A percentile compares a stretch with the other conserved stretches of the same genome.
phyloP scores from a whole-genome alignment of 768 basidiomycete species.

The Boletus patriciae region DNA sequence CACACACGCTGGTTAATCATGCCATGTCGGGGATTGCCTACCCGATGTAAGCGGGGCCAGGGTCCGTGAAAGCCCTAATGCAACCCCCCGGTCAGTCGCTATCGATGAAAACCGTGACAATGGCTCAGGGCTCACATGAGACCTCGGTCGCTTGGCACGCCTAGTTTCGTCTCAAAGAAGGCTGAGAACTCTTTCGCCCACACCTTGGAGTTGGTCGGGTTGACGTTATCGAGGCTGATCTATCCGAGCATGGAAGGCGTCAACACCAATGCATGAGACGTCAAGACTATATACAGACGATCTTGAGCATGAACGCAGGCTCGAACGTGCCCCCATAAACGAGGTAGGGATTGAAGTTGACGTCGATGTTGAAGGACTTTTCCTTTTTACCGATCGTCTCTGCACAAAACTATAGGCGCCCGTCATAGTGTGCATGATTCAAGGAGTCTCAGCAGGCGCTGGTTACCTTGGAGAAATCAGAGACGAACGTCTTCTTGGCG shows the following conservation, averaged over 20 bases:
- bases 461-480: constrained; percentile 59
- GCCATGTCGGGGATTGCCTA: constrained; percentile 8
- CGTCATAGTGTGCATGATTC: not conserved
- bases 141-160: constrained; percentile 50
- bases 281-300: constrained; percentile 44
- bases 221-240: constrained; percentile 60
- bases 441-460: not conserved
- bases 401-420: constrained; percentile 46
- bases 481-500: constrained; percentile 37
- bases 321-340: constrained; percentile 64
- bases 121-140: constrained; percentile 48
- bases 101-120: not conserved
- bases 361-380: constrained; percentile 50
- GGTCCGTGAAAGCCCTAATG: constrained; percentile 28
- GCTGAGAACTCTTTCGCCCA: constrained; percentile 58
- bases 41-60: constrained; percentile 27
- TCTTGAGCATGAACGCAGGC: constrained; percentile 57
- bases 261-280: not conserved
- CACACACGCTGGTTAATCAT: too few species aligned
- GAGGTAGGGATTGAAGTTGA: constrained; percentile 58
- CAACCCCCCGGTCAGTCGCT: not conserved
- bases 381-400: constrained; percentile 56
- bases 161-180: constrained; percentile 56
- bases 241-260: too few species aligned
- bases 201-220: constrained; percentile 42